Evolutionary conservation across 2,329 filamentous ascomycete species (phyloP).

Genomic region (Fusarium kyushuense): DNA sequence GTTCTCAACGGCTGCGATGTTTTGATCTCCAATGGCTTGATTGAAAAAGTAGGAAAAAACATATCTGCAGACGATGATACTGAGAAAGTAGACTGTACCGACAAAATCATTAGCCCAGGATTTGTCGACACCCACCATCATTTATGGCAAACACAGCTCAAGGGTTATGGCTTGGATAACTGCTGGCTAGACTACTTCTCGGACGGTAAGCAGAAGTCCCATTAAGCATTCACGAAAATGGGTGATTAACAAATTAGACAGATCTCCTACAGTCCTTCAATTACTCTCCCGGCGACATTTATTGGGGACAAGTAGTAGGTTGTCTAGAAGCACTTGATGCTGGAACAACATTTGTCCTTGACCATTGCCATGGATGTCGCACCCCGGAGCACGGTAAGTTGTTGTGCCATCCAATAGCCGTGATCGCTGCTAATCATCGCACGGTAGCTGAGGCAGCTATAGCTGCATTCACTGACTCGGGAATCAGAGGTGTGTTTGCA

Average conservation of each 20-base stretch:
- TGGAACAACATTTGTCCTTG: constrained; percentile 5
- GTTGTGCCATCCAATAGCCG: too few relatives aligned
- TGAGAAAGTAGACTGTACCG: constrained; percentile 15
- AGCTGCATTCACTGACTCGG: neutral
- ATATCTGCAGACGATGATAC: neutral
- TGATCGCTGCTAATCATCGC: neutral
- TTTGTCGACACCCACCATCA: constrained; percentile 38
- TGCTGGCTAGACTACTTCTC: constrained; percentile 7
- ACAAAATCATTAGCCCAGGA: constrained; percentile 28
- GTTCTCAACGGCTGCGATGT: neutral
- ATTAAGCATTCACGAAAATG: rapidly evolving
- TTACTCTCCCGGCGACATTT: neutral
- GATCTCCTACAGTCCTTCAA: neutral
- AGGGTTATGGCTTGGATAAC: neutral
- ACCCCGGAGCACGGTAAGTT: neutral
- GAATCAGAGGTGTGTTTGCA: neutral
- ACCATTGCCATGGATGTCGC: neutral
- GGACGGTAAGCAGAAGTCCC: neutral
- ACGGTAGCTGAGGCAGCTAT: neutral
- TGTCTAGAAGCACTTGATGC: constrained; percentile 6
- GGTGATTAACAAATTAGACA: rapidly evolving
- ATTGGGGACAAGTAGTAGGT: constrained; percentile 8
- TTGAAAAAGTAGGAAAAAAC: neutral
- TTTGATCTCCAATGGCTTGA: neutral
- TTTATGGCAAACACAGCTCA: constrained; percentile 27